Base-by-base conservation (phyloP, 1,284 basidiomycete genomes). In the Butyriboletus appendiculatus region DNA sequence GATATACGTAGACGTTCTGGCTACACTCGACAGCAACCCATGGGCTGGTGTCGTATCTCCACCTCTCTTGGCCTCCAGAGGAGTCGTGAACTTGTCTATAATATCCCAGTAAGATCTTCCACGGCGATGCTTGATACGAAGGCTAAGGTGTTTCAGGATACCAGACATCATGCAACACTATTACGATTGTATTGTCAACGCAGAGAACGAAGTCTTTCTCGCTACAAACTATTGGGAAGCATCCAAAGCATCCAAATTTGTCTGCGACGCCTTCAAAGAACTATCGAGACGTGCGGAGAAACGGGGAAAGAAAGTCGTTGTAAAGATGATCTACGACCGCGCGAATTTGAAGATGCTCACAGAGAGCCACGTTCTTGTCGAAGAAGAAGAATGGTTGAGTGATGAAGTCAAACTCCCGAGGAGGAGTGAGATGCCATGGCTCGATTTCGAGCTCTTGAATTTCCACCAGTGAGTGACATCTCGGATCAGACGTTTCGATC, bases 301-400 rank as follows among this genome's bases (percentile, higher is more conserved):
- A 38, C 73, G 76, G 4, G 75, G 76, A 1, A 70, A 64, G 48
- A 81, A 77, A 59, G 76, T 85, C n/a, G 74, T 88, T 44, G 73
- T 82, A 52, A 81, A 82, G 62, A 67, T 89, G 63, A 81, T 88
- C 64, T 89, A 88, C 69, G 86, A 89, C 62, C 78, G 86, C 59
- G 87, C 86, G 1, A 81, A 78, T 44, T 73, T 80, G 58, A 78
- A 80, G 65, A 84, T 85, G 68, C 62, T 83, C 24, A 62, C 75
- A 58, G 80, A 85, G 56, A 79, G 81, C 44, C 87, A 87, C 58
- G 75, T 81, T 11, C 61, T 71, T 4, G 85, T 88, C 18, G 65
- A 73, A 10, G 75, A 78, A 4, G 65, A 72, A 5, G 80, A 76
- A 44, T 86, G 80, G 75, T 59, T 64, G 41, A 63, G 67, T 3